Evolutionary conservation across 345 rosid species (phyloP), one percentile per base, ranked within the genome.

Genomic region (Excoecaria agallocha): DNA sequence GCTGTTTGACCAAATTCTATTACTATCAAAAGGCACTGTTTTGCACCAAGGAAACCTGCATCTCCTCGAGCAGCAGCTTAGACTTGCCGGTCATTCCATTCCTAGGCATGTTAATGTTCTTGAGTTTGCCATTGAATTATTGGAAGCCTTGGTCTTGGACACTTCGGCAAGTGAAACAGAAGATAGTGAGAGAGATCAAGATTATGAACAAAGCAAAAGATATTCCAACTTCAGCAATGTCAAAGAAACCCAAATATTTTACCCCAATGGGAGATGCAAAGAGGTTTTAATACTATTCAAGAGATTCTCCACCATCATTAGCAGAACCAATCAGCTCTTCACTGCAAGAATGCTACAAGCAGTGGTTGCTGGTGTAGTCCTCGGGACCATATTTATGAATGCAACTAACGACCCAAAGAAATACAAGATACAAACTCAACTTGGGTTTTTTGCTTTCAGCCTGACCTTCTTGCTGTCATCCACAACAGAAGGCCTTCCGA

Each of bases 391-490:
- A 71, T 82, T 82, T 41, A 78, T 74, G 82, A 78, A 82, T 55
- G 74, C 74, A 48, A 37, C 7, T 12, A 73, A 76, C 39, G 77
- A 63, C 4, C 61, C 77, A 19, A 69, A 16, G 49, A 76, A 70
- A 41, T n/a, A 16, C 19, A 74, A 67, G 49, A 76, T 74, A 48
- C 79, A 82, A 72, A 82, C 79, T 55, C 81, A 78, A 78, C 37
- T 82, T 8, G 84, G 84, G 45, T 82, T 82, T 69, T 82, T 78
- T 2, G 84, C 79, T 57, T 82, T 75, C 79, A 71, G 76, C 70
- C 81, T 81, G 68, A 61, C 81, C 48, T 81, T 77, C 78, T 55
- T 74, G 68, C 25, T 82, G 71, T 78, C 84, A 67, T 75, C 81
- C 57, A 71, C 84, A 78, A 68, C 84, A 61, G 82, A 82, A 78